phyloP scores from a whole-genome alignment of 306 rosid species.

The Quercus glauca region DNA sequence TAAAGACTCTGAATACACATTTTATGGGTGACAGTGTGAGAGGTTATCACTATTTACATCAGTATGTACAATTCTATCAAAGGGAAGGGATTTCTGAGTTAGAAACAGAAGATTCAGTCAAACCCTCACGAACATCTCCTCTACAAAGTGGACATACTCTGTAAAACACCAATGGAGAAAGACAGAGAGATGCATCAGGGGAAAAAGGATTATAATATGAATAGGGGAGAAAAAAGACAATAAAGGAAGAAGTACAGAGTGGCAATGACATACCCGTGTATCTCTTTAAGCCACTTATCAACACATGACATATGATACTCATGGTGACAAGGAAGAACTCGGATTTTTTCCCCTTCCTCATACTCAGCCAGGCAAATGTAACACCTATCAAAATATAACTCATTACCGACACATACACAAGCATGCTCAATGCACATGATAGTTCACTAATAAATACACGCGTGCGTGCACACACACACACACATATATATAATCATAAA shows the following conservation, averaged over 20 bases:
- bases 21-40: background rate
- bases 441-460: background rate
- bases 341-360: conserved; percentile 87
- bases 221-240: background rate
- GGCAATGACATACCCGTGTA: conserved; percentile 67
- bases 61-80: conserved; percentile 43
- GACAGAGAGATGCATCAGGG: background rate
- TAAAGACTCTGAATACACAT: background rate
- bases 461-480: background rate
- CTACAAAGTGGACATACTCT: conserved; percentile 98
- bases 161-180: conserved; percentile 12
- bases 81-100: conserved; percentile 51
- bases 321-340: conserved; percentile 92
- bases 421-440: background rate
- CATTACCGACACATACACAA: background rate
- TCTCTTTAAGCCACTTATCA: conserved; percentile 98
- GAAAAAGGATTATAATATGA: background rate
- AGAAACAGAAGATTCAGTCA: conserved; percentile 41
- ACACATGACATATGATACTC: conserved; percentile 91
- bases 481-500: background rate
- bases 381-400: conserved; percentile 47
- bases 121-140: conserved; percentile 82
- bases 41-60: conserved; percentile 42
- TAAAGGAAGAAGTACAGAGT: background rate
- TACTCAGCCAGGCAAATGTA: conserved; percentile 94